phyloP scores from a whole-genome alignment of 305 asterid genomes.

The Rubia balearica region DNA sequence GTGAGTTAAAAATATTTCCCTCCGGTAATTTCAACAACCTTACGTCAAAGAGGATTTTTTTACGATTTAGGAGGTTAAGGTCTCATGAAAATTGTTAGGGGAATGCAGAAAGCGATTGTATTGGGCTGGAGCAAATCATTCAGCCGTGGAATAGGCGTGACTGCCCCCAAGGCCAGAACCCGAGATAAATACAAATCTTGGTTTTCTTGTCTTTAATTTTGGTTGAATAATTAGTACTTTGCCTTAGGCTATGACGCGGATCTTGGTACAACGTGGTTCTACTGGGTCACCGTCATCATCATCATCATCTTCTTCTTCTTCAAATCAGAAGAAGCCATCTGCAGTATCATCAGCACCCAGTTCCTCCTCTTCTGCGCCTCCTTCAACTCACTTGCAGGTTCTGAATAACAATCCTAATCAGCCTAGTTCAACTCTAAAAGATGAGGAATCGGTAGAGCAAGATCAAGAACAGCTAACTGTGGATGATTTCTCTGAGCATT shows the following conservation, averaged over 20 bases:
- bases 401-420: conserved; percentile 24
- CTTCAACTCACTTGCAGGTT: conserved; percentile 42
- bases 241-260: conserved; percentile 62
- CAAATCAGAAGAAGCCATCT: conserved; percentile 61
- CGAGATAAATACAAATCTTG: conserved; percentile 69
- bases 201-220: conserved; percentile 42
- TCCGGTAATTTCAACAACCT: conserved; percentile 50
- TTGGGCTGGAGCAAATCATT: conserved; percentile 66
- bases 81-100: conserved; percentile 99
- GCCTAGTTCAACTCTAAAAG: conserved; percentile 44
- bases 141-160: conserved; percentile 71
- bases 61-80: conserved; percentile 59
- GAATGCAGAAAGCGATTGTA: conserved; percentile 84
- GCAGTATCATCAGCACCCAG: conserved; percentile 30
- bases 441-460: conserved; percentile 48
- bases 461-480: conserved; percentile 41
- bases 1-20: conserved; percentile 27
- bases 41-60: conserved; percentile 49
- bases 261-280: conserved; percentile 87
- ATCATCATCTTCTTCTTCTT: conserved; percentile 17
- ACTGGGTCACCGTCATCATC: conserved; percentile 74
- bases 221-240: conserved; percentile 23
- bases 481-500: conserved; percentile 42
- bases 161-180: conserved; percentile 83
- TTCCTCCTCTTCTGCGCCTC: conserved; percentile 50